Base-by-base conservation (phyloP, 1,139 yeast species). In the Candida gigantensis region DNA sequence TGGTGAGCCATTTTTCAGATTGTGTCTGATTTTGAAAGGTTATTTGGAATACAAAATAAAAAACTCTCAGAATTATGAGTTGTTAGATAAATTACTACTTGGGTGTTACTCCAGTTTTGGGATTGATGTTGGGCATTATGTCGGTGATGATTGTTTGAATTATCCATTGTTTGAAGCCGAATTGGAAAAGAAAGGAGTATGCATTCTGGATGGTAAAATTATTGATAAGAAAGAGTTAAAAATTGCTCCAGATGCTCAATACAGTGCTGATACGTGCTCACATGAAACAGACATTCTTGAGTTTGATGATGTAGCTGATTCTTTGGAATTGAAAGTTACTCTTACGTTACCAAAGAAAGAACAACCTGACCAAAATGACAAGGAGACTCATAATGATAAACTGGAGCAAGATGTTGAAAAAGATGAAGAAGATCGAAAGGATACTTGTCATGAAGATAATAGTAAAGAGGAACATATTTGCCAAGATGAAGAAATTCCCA, bases 31-130 rank as follows among this genome's bases (percentile, higher is more conserved):
- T n/a, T 47, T 46, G 37, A 31, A 34, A 18, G n/a, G 12, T 3
- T 51, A 52, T 29, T 35, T 52, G 25, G 31, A n/a, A 14, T 13
- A 32, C 3, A 31, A 15, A 11, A 25, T 40, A 15, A 36, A 34
- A 11, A 38, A 40, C 6, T 25, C 30, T 7, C 29, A 30, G 3
- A 41, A 41, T 24, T 33, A 40, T n/a, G 35, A 26, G 12, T 33
- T 47, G 17, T 32, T 49, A 10, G 53, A 49, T 33, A 32, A 36
- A 24, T 31, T 48, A 23, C 28, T 42, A 10, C 21, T 39, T 2
- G 32, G 39, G 5, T 38, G 50, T 20, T 33, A 21, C 13, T 31
- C 29, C 4, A 44, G 41, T 11, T 36, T 35, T 34, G 39, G 33
- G 2, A 41, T 39, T 26, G 43, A 44, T 17, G 32, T 44, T 14